phyloP scores from a whole-genome alignment of 2,329 filamentous ascomycete species.

The Calonectria pauciramosa region DNA sequence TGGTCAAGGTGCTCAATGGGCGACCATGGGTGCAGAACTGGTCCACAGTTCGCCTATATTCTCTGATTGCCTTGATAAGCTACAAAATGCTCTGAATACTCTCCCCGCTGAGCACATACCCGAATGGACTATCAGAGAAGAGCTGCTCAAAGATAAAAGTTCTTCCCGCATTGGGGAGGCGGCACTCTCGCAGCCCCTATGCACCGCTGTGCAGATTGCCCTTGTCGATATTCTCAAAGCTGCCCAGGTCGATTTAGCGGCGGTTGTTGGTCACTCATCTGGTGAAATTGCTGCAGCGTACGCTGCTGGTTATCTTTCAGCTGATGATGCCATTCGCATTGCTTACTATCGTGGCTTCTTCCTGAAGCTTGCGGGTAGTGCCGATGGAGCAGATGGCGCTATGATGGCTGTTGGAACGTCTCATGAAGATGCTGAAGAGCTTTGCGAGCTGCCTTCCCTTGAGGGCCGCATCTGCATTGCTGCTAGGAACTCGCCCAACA shows the following conservation, averaged over 20 bases:
- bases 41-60: conserved; percentile 16
- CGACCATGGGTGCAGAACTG: conserved; percentile 49
- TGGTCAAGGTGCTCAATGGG: conserved; percentile 53
- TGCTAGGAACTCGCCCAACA: conserved; percentile 39
- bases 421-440: conserved; percentile 30
- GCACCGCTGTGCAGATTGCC: conserved; percentile 47
- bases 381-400: not conserved
- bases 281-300: conserved; percentile 67
- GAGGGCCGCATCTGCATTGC: conserved; percentile 43
- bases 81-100: conserved; percentile 40
- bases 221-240: conserved; percentile 45
- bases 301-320: conserved; percentile 58
- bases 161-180: conserved; percentile 33
- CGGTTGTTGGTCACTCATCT: conserved; percentile 62
- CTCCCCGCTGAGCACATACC: conserved; percentile 40
- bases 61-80: conserved; percentile 25
- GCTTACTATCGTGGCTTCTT: conserved; percentile 34
- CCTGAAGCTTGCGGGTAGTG: not conserved
- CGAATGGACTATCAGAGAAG: conserved; percentile 35
- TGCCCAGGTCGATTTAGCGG: conserved; percentile 50
- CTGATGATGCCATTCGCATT: conserved; percentile 41
- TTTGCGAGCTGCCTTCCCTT: conserved; percentile 21
- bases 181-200: conserved; percentile 49
- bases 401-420: conserved; percentile 44
- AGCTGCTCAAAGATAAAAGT: not conserved